Evolutionary conservation across 192 early-diverging fungal genomes (phyloP), one percentile per base, ranked within the genome.

Genomic region (Rhizophagus prolifer): DNA sequence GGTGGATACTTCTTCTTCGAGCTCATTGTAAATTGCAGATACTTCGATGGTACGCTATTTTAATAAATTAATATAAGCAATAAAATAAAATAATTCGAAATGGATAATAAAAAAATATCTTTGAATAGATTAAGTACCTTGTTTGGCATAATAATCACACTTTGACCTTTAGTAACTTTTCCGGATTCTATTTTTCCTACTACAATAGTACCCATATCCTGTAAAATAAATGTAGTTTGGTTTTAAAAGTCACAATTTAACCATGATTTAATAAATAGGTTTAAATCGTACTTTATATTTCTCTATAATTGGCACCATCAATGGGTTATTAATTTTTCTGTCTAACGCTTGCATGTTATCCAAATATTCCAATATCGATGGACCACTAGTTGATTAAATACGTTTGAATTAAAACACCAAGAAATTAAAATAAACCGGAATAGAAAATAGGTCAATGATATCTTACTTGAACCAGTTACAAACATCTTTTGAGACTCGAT

Each of bases 171-270:
- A 85, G 89, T 93, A 74, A 99, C 82, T 63, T 86, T 85, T 34
- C 98, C 98, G 41, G 95, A 93, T 83, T 99, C 98, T 73, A 99
- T 89, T 88, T 99, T 99, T 75, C 98, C 98, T 19, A 91, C 91
- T 46, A 98, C 88, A 47, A 99, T 84, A 2, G 95, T 97, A 72
- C 98, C 98, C 97, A 98, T 97, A 80, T 99, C 96, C 91, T 88
- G 36, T 58, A 61, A 30, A 58, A 47, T 14, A 30, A 30, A 31
- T 34, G 44, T 30, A 14, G 25, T 30, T 59, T 14, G 13, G 25
- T 28, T 50, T 19, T 23, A 63, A 28, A 3, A 0, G 4, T 34
- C 26, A 21, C 19, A 4, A 8, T 38, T 38, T 0, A 66, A 30
- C 5, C 4, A 9, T 34, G 12, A 4, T 14, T 28, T 2, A 21